Percentiles rank a stretch among this genome's conserved stretches.
phyloP scores from a whole-genome alignment of 2,329 filamentous ascomycete genomes.

The Cladosporium sphaerospermum region DNA sequence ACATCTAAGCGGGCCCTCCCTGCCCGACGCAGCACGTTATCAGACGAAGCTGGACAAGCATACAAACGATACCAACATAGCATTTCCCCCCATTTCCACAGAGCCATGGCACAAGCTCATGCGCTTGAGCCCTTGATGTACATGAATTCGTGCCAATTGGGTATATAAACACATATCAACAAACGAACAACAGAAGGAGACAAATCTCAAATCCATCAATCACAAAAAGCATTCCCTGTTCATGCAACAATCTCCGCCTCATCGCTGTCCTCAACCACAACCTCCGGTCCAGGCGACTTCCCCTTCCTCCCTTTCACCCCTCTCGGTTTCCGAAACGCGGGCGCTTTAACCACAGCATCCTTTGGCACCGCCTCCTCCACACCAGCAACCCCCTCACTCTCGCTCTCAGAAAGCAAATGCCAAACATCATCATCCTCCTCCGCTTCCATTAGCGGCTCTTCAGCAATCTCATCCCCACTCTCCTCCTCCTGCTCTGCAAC shows the following conservation, averaged over 20 bases:
- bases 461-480: conserved; percentile 10
- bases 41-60: no score
- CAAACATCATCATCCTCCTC: conserved; percentile 18
- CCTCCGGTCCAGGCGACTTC: conserved; percentile 14
- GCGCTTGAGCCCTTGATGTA: no score
- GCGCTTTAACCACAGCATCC: conserved; percentile 11
- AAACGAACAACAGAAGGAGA: no score
- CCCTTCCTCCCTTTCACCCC: conserved; percentile 4
- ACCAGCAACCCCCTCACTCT: conserved; percentile 23
- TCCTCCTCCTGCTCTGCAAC: neutral
- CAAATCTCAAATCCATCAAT: no score
- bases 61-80: no score
- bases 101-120: no score
- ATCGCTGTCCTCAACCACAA: conserved; percentile 51
- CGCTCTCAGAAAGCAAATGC: conserved; percentile 27
- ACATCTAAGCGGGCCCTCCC: conserved; percentile 46
- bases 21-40: no score
- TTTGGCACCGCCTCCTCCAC: conserved; percentile 8
- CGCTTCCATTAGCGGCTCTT: neutral
- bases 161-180: no score
- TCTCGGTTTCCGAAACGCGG: conserved; percentile 6
- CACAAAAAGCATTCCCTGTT: no score
- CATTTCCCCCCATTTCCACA: no score
- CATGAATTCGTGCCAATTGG: no score
- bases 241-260: conserved; percentile 26